Base-by-base conservation (phyloP, 1,139 yeast species). In the Nakaseomyces bracarensis region DNA sequence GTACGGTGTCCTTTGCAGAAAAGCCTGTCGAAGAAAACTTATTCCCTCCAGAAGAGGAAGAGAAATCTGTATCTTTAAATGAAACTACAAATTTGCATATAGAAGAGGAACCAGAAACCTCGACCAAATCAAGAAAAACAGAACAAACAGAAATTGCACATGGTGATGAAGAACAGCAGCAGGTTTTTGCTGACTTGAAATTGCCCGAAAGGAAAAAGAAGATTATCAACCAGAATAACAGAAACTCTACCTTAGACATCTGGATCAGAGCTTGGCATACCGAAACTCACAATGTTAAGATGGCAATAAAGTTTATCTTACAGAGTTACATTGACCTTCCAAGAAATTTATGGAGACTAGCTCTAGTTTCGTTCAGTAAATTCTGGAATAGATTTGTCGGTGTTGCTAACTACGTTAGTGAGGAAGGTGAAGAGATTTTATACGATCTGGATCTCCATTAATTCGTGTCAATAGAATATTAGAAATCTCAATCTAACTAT, bases 341-440 rank as follows among this genome's bases (percentile, higher is more conserved):
- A 14, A 65, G 67, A 42, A 72, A 78, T 44, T 40, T 82, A 2
- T 77, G 74, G 64, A 70, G 73, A 41, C 50, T 76, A 42, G 53
- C 67, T 3, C 50, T 85, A 40, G 64, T 70, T 41, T 68, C 75
- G 47, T 45, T 75, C 35, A 74, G 72, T 49, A 64, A 69, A 36
- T 71, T 74, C 62, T 91, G 96, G 96, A 79, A 82, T 57, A 60
- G 60, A 22, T 84, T 86, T 56, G 71, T 85, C 48, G 96, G 95
- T 18, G 60, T 58, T 21, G 45, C 52, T 6, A 45, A 49, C 27
- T 57, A 57, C 37, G 40, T 57, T 5, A 49, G 37, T 16, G 61
- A 58, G 38, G 54, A 47, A 19, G 64, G 68, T n/a, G 63, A 59
- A 11, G 47, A 52, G 30, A 53, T 51, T 41, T 39, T 46, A 31